A percentile compares a stretch with the other conserved stretches of the same genome.
phyloP scores from a whole-genome alignment of 1,284 basidiomycete species.

The Ganoderma lucidum region DNA sequence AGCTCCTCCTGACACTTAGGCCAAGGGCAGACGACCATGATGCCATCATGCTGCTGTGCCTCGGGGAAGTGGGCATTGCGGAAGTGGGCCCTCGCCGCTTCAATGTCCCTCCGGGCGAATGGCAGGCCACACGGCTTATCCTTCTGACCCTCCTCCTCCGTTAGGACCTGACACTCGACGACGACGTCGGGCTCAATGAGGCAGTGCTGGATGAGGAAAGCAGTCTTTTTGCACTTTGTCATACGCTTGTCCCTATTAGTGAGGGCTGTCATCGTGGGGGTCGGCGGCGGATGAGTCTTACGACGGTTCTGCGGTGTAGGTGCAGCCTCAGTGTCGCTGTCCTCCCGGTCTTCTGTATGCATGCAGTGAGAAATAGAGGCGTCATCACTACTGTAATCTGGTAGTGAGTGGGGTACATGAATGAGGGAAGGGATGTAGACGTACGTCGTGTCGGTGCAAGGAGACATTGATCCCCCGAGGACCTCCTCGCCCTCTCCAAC shows the following conservation, averaged over 20 bases:
- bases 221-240: neutral
- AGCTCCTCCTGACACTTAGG: neutral
- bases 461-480: neutral
- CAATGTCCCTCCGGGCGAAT: neutral
- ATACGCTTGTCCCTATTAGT: too few species aligned
- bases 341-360: neutral
- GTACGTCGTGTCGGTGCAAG: neutral
- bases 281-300: neutral
- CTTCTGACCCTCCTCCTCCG: too few species aligned
- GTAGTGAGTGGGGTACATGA: neutral
- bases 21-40: neutral
- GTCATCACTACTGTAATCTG: neutral
- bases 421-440: neutral
- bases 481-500: neutral
- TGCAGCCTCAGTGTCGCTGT: neutral
- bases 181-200: neutral
- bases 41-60: neutral
- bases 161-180: neutral
- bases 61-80: neutral
- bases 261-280: too few species aligned
- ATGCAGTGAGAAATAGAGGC: neutral
- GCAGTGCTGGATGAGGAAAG: neutral
- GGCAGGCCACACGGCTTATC: neutral
- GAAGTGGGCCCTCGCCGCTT: neutral
- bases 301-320: too few species aligned